Evolutionary conservation across 2,329 filamentous ascomycete species (phyloP).

Genomic region (Alternaria tenuissima): DNA sequence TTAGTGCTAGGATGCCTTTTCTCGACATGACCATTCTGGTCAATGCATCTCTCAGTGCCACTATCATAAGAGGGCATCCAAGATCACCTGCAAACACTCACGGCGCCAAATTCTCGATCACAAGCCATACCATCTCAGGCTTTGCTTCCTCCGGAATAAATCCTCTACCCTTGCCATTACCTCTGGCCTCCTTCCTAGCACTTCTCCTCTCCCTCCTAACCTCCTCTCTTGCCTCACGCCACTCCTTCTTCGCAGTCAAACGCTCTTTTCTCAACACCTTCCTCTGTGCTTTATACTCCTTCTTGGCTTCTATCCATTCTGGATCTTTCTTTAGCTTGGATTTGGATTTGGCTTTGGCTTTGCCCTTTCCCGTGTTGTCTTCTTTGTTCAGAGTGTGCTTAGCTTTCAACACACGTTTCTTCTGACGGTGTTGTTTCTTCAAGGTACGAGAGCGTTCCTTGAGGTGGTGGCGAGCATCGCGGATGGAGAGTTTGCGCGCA

Average conservation of each 20-base stretch:
- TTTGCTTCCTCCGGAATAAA: conserved; percentile 1
- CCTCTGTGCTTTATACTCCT: conserved; percentile 32
- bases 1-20: background rate
- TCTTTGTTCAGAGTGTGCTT: conserved; percentile 1
- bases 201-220: background rate
- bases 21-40: background rate
- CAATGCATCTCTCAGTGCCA: background rate
- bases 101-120: conserved; percentile 39
- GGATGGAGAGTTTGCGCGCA: conserved; percentile 34
- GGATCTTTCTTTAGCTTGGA: conserved; percentile 31
- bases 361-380: conserved; percentile 3
- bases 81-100: background rate
- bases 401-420: conserved; percentile 33
- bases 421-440: conserved; percentile 24
- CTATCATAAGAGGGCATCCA: background rate
- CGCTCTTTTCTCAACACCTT: conserved; percentile 29
- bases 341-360: conserved; percentile 27
- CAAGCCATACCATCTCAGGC: conserved; percentile 37
- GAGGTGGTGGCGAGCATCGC: conserved; percentile 23
- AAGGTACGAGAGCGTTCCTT: conserved; percentile 21
- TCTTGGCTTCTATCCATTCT: conserved; percentile 35
- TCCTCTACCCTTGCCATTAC: background rate
- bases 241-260: conserved; percentile 23
- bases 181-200: background rate
- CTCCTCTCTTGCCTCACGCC: conserved; percentile 20